Conservation (phyloP, 768 basidiomycete species). For the Mycena vulgaris region DNA sequence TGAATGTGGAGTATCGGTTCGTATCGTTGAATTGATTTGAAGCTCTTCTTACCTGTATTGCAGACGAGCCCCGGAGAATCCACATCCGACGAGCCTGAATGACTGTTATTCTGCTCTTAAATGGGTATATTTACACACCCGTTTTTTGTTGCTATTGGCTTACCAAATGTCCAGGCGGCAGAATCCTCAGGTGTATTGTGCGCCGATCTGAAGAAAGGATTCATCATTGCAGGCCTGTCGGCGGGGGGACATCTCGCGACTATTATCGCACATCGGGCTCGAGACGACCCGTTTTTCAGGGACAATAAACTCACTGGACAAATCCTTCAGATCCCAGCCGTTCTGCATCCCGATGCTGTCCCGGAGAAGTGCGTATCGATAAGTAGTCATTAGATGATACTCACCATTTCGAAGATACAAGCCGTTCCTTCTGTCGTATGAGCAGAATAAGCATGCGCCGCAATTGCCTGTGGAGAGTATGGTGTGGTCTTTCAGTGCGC, state of each 20-base stretch:
- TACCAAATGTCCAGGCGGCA: slow-evolving; percentile 18
- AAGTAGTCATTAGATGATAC: not conserved
- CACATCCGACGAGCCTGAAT: slow-evolving; percentile 26
- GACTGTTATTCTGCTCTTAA: slow-evolving; percentile 32
- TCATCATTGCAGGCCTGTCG: slow-evolving; percentile 30
- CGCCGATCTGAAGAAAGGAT: slow-evolving; percentile 36
- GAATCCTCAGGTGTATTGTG: not conserved
- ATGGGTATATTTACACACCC: slow-evolving; percentile 17
- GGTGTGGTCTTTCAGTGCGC: slow-evolving; percentile 4
- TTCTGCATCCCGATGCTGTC: slow-evolving; percentile 17
- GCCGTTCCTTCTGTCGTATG: slow-evolving; percentile 19
- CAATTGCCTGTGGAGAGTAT: not conserved
- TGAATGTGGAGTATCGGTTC: slow-evolving; percentile 36
- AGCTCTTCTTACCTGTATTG: not conserved
- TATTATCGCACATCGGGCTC: slow-evolving; percentile 24
- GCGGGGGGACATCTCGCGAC: slow-evolving; percentile 33
- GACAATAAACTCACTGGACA: slow-evolving; percentile 26
- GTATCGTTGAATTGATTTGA: not conserved
- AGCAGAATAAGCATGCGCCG: slow-evolving; percentile 28
- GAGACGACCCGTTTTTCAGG: slow-evolving; percentile 36
- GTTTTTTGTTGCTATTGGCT: not conserved
- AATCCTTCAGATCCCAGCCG: slow-evolving; percentile 28
- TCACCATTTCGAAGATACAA: slow-evolving; percentile 21
- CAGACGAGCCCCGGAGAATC: slow-evolving; percentile 31
- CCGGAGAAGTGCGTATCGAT: slow-evolving; percentile 22